Base-by-base conservation (phyloP, 441 rosid species). In the Macaranga tanarius region DNA sequence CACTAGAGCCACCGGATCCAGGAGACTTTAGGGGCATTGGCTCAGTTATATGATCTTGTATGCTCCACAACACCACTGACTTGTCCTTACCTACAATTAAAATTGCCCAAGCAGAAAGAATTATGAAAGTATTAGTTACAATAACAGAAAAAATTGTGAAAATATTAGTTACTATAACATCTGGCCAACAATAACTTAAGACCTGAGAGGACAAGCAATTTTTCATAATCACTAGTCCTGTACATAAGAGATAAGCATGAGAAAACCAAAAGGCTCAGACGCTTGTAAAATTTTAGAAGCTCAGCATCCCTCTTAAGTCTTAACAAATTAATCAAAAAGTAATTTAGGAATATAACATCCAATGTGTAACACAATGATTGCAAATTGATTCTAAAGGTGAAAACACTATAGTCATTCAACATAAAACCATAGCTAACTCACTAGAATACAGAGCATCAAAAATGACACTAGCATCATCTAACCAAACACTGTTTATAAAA, bases 11-110 rank as follows among this genome's bases (percentile, higher is more conserved):
- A 74, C 74, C 76, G 70, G 86, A 76, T 57, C 85, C 90, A 22
- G 81, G 59, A 79, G 88, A 75, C 69, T 83, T 86, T 50, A 83
- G 22, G 10, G 84, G 40, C 5, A 70, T 76, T 65, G 79, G 67
- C 62, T 79, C 86, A 44, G 79, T 65, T 3, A 76, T 63, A 74
- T 80, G 85, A 67, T 82, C 85, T 45, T 78, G 84, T 60, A 84
- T 79, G 63, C 96, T 89, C 98, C 98, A 93, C 70, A 89, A 67
- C 73, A 93, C 92, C 84, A 93, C 98, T 1, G 86, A 79, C 78
- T 87, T 93, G 78, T 93, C 98, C 88, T 92, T 93, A 22, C 85
- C 85, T 82, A 56, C 61, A 52, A 28, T 44, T 63, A 65, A 65
- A 59, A 40, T 38, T 57, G n/a, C 44, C 23, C 3, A 1, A 28